Base-by-base conservation (phyloP, 2,329 filamentous ascomycete genomes). In the Fusarium nanum region DNA sequence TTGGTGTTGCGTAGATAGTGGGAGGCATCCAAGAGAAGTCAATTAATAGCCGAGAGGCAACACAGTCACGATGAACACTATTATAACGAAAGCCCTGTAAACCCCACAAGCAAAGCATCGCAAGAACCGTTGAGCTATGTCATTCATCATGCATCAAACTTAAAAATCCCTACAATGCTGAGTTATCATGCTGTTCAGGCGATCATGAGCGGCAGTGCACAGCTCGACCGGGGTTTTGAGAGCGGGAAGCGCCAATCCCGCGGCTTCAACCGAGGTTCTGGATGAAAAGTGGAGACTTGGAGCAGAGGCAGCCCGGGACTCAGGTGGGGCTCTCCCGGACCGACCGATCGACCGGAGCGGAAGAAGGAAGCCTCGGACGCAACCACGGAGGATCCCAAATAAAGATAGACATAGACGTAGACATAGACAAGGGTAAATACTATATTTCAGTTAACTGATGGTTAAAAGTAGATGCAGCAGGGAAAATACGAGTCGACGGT, bases 221-320 rank as follows among this genome's bases (percentile, higher is more conserved):
- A 67, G 45, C 55, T 67, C 46, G 45, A 56, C 44, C 22, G 30
- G 44, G 61, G 66, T 50, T 30, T 62, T 30, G 46, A 54, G 30
- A 48, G 60, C 57, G 57, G 48, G 64, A 58, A 60, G 60, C 58
- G 63, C 65, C 42, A 67, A 62, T 67, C 56, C 45, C 41, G 37
- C 67, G 67, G 67, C 59, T 59, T 70, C 65, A 54, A 28, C 69
- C 69, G 67, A 72, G 53, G 46, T 44, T 52, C 22, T 52, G 32
- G 48, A 49, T 22, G 34, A 49, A 49, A 47, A 46, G 37, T 53
- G 47, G 62, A 22, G 46, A 45, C 25, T 8, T 34, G 18, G 25
- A 40, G 34, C 56, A 55, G 71, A 73, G 71, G 68, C 71, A 73
- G 57, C 70, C 67, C 57, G 67, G 57, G 27, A 32, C 22, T 60